phyloP scores from a whole-genome alignment of 2,329 filamentous ascomycete species.

The Lachnellula suecica region DNA sequence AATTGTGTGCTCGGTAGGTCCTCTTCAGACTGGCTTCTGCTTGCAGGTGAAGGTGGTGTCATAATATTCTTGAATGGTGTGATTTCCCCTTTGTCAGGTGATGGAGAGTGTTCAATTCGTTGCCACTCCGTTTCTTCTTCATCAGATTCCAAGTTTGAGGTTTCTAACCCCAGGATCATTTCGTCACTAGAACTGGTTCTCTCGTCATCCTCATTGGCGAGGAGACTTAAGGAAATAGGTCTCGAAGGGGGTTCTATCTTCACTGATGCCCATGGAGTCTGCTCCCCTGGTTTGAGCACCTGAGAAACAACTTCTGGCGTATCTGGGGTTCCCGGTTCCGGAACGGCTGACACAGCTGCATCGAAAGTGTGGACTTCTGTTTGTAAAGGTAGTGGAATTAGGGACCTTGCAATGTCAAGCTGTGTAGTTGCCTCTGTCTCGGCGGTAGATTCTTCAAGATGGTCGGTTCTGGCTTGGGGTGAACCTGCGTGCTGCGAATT shows the following conservation, averaged over 20 bases:
- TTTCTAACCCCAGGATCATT: neutral
- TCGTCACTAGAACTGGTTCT: neutral
- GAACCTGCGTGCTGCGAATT: neutral
- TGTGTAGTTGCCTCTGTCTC: neutral
- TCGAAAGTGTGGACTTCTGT: neutral
- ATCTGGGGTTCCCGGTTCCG: neutral
- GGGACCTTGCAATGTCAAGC: neutral
- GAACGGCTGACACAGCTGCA: neutral
- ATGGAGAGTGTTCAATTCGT: conserved; percentile 13
- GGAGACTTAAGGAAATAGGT: neutral
- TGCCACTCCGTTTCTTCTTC: conserved; percentile 14
- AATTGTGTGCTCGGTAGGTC: conserved; percentile 21
- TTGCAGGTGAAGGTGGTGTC: conserved; percentile 16
- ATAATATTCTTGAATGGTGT: conserved; percentile 23
- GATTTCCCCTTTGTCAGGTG: conserved; percentile 12
- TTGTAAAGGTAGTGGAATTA: neutral
- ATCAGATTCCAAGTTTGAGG: neutral
- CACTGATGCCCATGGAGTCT: conserved; percentile 7
- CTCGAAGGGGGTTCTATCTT: neutral
- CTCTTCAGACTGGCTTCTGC: neutral
- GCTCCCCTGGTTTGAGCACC: conserved; percentile 1
- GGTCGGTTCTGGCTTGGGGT: neutral
- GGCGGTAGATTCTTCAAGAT: too few relatives aligned
- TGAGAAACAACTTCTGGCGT: conserved; percentile 1
- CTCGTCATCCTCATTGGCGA: neutral